phyloP scores from a whole-genome alignment of 371 early-diverging fungal species.

The Mucor ambiguus region DNA sequence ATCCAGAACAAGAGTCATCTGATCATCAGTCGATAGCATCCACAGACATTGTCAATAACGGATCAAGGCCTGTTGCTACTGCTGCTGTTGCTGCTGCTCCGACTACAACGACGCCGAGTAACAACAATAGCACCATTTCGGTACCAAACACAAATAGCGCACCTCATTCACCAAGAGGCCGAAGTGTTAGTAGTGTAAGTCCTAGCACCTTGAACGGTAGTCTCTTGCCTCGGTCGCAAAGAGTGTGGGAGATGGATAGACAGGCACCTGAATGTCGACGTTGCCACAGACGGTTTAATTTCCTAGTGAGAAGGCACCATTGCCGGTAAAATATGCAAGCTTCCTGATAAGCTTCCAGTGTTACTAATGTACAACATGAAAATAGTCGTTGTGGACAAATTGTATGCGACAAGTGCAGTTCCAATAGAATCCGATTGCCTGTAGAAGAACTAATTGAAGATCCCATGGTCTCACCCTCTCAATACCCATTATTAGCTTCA shows the following conservation, averaged over 20 bases:
- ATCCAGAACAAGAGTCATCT: neutral
- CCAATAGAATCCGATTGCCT: constrained; percentile 43
- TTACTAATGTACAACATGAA: neutral
- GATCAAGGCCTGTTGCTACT: neutral
- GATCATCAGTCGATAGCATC: neutral
- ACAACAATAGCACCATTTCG: neutral
- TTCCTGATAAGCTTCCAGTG: neutral
- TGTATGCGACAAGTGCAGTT: constrained; percentile 71
- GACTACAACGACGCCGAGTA: neutral
- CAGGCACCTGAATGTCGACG: constrained; percentile 61
- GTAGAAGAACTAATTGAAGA: constrained; percentile 45
- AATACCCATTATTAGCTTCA: constrained; percentile 36
- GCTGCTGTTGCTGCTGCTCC: too few species aligned
- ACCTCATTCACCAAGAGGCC: neutral
- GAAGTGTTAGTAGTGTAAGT: constrained; percentile 14
- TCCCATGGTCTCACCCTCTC: constrained; percentile 42
- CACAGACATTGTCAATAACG: neutral
- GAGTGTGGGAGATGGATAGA: constrained; percentile 70
- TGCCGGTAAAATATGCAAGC: constrained; percentile 42
- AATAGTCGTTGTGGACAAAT: constrained; percentile 72
- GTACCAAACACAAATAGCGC: neutral
- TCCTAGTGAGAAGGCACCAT: constrained; percentile 73
- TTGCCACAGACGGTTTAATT: constrained; percentile 65
- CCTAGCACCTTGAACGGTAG: constrained; percentile 1
- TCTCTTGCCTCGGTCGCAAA: constrained; percentile 24